Evolutionary conservation across 768 basidiomycete genomes (phyloP).

Genomic region (Saitozyma podzolica): DNA sequence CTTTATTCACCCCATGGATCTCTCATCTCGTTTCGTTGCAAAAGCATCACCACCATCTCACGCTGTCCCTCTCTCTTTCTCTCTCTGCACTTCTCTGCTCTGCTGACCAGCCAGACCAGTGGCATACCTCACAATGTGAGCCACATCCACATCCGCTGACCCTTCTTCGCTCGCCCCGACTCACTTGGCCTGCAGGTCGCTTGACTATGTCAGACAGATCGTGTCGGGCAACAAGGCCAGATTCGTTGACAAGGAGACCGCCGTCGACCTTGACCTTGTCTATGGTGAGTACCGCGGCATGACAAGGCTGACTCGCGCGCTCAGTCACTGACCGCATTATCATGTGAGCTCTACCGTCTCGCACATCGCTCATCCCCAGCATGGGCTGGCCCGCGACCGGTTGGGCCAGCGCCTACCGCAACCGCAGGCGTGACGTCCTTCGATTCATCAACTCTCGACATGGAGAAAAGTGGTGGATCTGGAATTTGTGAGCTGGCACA

Average conservation of each 20-base stretch:
- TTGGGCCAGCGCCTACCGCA: slow-evolving; percentile 75
- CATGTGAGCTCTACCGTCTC: slow-evolving; percentile 51
- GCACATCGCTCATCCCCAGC: slow-evolving; percentile 5
- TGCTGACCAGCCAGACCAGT: too few relatives aligned
- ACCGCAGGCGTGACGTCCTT: slow-evolving; percentile 71
- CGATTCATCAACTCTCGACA: slow-evolving; percentile 73
- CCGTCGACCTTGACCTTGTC: slow-evolving; percentile 63
- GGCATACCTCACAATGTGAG: too few relatives aligned
- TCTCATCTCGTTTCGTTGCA: not conserved
- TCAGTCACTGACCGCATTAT: slow-evolving; percentile 68
- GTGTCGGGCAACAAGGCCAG: slow-evolving; percentile 82
- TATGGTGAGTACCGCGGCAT: slow-evolving; percentile 23
- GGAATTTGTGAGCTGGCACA: slow-evolving; percentile 63
- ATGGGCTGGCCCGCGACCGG: slow-evolving; percentile 79
- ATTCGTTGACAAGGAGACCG: slow-evolving; percentile 66
- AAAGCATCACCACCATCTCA: slow-evolving; percentile 2
- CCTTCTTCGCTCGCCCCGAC: too few relatives aligned
- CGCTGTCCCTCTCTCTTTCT: not conserved
- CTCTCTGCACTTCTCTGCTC: not conserved
- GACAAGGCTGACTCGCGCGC: slow-evolving; percentile 50
- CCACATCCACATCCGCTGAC: too few relatives aligned
- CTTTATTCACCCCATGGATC: not conserved
- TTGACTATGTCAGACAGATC: slow-evolving; percentile 66
- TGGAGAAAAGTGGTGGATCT: slow-evolving; percentile 77
- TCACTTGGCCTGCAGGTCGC: not conserved